Conservation (phyloP, 805 yeast genomes). For the Nakazawaea laoshanensis region DNA sequence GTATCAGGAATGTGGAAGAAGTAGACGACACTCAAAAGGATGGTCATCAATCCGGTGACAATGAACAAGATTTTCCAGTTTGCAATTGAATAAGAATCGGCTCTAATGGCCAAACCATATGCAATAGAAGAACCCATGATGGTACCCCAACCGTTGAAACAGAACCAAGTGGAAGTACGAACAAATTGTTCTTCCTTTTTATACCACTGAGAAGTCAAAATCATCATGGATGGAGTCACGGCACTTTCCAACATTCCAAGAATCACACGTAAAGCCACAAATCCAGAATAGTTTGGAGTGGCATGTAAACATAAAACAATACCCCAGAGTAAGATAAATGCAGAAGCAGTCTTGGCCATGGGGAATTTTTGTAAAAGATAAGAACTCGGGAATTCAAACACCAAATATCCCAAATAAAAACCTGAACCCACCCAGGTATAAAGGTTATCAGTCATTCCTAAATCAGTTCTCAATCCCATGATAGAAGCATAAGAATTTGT, state of each 20-base stretch:
- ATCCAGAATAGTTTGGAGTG: conserved; percentile 30
- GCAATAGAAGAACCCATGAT: conserved; percentile 41
- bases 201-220: conserved; percentile 49
- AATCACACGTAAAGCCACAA: conserved; percentile 33
- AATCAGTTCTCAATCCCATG: conserved; percentile 28
- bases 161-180: conserved; percentile 31
- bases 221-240: conserved; percentile 46
- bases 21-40: conserved; percentile 39
- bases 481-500: conserved; percentile 30
- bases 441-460: conserved; percentile 25
- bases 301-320: conserved; percentile 21
- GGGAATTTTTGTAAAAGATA: conserved; percentile 28
- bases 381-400: conserved; percentile 27
- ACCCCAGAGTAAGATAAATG: conserved; percentile 27
- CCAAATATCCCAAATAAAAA: conserved; percentile 27
- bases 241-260: conserved; percentile 44
- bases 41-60: conserved; percentile 50
- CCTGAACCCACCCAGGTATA: conserved; percentile 26
- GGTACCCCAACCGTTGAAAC: conserved; percentile 31
- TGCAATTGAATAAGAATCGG: conserved; percentile 32
- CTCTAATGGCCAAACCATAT: conserved; percentile 30
- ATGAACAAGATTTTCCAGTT: conserved; percentile 54
- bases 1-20: conserved; percentile 32
- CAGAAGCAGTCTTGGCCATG: conserved; percentile 25
- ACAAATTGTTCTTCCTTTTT: conserved; percentile 34